phyloP scores from a whole-genome alignment of 306 rosid genomes.

The Cucumis melo region DNA sequence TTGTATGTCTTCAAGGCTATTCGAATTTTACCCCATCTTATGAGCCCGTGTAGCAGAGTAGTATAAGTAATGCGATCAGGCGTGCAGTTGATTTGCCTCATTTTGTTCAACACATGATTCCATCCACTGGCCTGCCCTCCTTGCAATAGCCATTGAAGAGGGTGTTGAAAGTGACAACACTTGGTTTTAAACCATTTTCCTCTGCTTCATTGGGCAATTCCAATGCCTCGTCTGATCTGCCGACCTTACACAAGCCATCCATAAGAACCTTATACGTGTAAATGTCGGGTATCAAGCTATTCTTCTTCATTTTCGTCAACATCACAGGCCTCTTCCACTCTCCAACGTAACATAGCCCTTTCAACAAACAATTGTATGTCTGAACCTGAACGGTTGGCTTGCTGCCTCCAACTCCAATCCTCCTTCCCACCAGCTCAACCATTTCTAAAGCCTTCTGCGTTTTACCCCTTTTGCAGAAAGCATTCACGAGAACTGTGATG shows the following conservation, averaged over 20 bases:
- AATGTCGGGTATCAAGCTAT: constrained; percentile 31
- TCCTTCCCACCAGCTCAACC: constrained; percentile 26
- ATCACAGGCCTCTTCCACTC: constrained; percentile 66
- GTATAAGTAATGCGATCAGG: constrained; percentile 43
- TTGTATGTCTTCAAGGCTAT: constrained; percentile 26
- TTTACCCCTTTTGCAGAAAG: constrained; percentile 52
- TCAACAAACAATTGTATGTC: constrained; percentile 55
- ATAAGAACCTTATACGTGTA: constrained; percentile 55
- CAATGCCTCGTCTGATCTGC: constrained; percentile 63
- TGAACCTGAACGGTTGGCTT: constrained; percentile 38
- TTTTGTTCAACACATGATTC: constrained; percentile 40
- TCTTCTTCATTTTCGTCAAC: constrained; percentile 31
- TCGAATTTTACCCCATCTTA: constrained; percentile 45
- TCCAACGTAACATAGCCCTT: constrained; percentile 71
- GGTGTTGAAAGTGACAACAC: constrained; percentile 49
- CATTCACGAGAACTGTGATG: constrained; percentile 33
- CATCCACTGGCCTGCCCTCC: constrained; percentile 59
- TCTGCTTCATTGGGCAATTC: constrained; percentile 50
- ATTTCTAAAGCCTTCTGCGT: constrained; percentile 49
- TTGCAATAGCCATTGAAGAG: constrained; percentile 57
- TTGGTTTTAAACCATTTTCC: constrained; percentile 39
- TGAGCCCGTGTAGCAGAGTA: constrained; percentile 56
- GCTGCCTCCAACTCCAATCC: constrained; percentile 16
- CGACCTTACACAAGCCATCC: constrained; percentile 82
- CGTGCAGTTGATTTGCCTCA: constrained; percentile 37